phyloP scores from a whole-genome alignment of 345 rosid genomes.

The Dovyalis caffra region DNA sequence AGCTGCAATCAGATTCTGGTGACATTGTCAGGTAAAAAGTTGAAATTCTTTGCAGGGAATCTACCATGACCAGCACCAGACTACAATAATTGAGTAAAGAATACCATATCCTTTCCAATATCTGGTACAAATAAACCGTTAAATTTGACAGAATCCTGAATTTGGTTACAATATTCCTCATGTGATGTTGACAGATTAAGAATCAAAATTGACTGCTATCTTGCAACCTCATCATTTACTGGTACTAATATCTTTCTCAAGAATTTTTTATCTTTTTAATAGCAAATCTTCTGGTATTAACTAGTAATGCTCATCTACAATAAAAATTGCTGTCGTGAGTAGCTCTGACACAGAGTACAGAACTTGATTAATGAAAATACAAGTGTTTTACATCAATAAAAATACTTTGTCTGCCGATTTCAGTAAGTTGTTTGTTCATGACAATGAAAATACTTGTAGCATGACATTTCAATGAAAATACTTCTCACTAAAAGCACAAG shows the following conservation, averaged over 20 bases:
- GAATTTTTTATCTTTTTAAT: background rate
- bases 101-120: background rate
- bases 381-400: too few species aligned
- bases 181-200: slow-evolving; percentile 1
- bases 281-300: too few species aligned
- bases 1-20: background rate
- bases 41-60: background rate
- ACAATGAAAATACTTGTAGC: background rate
- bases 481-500: background rate
- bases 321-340: background rate
- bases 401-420: background rate
- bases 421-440: background rate
- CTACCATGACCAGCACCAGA: background rate
- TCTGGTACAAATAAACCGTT: background rate
- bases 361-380: too few species aligned
- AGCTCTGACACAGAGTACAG: background rate
- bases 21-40: background rate
- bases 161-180: background rate
- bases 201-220: background rate
- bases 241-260: background rate
- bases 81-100: background rate
- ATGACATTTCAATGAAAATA: background rate
- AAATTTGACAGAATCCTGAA: background rate
- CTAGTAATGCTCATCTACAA: background rate
- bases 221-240: background rate